A percentile compares a stretch with the other conserved stretches of the same genome.
Evolutionary conservation across 371 early-diverging fungal species (phyloP).

Genomic region (Circinella umbellata): DNA sequence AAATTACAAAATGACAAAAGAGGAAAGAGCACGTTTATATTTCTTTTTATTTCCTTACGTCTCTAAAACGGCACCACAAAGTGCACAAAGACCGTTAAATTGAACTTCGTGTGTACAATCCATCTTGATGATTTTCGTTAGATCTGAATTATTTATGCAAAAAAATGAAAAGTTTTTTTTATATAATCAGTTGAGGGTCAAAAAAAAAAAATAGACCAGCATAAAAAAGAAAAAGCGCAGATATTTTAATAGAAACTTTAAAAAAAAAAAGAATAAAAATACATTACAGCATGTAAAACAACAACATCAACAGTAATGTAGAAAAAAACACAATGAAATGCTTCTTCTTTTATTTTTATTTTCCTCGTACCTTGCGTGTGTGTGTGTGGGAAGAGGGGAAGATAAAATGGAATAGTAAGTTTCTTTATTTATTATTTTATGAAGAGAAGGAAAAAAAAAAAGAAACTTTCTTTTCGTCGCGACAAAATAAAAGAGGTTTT

Average conservation of each 20-base stretch:
- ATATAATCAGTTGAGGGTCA: background rate
- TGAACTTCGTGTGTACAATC: conserved; percentile 81
- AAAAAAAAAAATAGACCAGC: background rate
- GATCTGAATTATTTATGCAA: conserved; percentile 4
- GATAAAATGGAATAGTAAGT: background rate
- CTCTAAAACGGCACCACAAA: conserved; percentile 76
- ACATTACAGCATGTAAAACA: conserved; percentile 7
- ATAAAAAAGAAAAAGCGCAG: background rate
- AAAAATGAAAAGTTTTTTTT: conserved; percentile 1
- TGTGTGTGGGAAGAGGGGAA: background rate
- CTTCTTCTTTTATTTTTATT: too few species aligned
- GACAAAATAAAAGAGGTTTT: background rate
- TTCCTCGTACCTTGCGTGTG: background rate
- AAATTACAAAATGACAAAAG: conserved; percentile 16
- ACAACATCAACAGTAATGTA: conserved; percentile 11
- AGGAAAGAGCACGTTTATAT: background rate
- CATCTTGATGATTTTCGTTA: background rate
- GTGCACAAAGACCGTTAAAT: conserved; percentile 82
- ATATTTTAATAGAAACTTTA: background rate
- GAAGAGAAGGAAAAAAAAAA: background rate
- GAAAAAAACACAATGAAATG: background rate
- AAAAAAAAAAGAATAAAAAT: too few species aligned
- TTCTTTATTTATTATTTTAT: too few species aligned
- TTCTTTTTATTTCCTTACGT: conserved; percentile 27
- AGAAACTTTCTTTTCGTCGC: background rate